phyloP scores from a whole-genome alignment of 768 basidiomycete species.

The Leccinum barrowsii region DNA sequence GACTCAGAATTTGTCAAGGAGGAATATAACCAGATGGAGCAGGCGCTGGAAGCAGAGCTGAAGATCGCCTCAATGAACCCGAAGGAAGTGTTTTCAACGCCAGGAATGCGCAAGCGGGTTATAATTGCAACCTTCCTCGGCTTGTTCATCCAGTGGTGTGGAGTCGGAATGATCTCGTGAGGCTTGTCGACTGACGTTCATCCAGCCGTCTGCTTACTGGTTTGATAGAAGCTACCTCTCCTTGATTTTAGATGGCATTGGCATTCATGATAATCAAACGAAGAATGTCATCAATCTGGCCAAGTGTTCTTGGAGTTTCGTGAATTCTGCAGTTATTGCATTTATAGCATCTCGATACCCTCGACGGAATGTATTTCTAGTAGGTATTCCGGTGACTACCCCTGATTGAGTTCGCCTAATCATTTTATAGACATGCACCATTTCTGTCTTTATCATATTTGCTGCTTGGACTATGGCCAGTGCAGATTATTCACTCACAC shows the following conservation, averaged over 20 bases:
- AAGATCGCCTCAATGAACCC: neutral
- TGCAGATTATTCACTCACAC: slow-evolving; percentile 10
- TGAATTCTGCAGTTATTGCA: neutral
- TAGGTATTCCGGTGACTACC: neutral
- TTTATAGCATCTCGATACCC: neutral
- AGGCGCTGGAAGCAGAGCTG: neutral
- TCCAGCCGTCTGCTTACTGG: neutral
- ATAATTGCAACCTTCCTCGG: slow-evolving; percentile 5
- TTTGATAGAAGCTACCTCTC: slow-evolving; percentile 9
- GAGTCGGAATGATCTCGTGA: slow-evolving; percentile 1
- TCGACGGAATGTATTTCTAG: neutral
- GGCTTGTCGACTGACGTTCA: neutral
- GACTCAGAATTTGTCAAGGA: neutral
- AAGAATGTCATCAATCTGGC: slow-evolving; percentile 16
- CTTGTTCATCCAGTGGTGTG: neutral
- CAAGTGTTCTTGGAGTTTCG: neutral
- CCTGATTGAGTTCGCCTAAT: neutral
- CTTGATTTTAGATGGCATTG: slow-evolving; percentile 12
- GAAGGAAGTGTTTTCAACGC: neutral
- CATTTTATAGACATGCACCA: neutral
- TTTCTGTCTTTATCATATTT: slow-evolving; percentile 7
- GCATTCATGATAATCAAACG: slow-evolving; percentile 13
- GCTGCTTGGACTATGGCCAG: slow-evolving; percentile 15
- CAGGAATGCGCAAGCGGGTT: slow-evolving; percentile 11
- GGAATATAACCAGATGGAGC: neutral